A percentile compares a stretch with the other conserved stretches of the same genome.
Evolutionary conservation across 768 basidiomycete species (phyloP).

Genomic region (Paxillus involutus): DNA sequence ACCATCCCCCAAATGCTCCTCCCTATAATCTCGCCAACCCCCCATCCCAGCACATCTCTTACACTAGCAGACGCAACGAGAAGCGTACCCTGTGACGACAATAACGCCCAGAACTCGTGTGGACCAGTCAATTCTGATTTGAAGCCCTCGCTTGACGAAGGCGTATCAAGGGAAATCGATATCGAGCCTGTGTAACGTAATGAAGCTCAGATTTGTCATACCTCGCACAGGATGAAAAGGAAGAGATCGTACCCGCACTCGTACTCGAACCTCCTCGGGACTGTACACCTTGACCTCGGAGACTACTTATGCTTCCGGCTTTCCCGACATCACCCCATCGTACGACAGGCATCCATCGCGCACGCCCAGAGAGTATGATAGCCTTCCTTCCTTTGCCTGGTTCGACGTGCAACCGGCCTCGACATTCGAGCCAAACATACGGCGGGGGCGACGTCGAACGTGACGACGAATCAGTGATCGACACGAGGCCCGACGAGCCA

Average conservation of each 20-base stretch:
- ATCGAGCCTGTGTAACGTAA: conserved; percentile 6
- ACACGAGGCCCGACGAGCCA: neutral
- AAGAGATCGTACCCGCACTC: conserved; percentile 22
- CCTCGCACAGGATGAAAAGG: neutral
- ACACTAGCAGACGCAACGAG: conserved; percentile 51
- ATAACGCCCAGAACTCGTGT: conserved; percentile 55
- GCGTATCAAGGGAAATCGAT: neutral
- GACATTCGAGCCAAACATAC: conserved; percentile 89
- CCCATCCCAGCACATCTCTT: conserved; percentile 67
- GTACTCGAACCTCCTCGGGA: neutral
- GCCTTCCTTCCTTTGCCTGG: conserved; percentile 94
- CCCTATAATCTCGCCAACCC: conserved; percentile 52
- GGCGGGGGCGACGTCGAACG: conserved; percentile 20
- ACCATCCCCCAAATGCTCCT: conserved; percentile 41
- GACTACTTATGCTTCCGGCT: conserved; percentile 39
- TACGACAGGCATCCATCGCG: conserved; percentile 62
- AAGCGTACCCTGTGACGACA: conserved; percentile 44
- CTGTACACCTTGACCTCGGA: neutral
- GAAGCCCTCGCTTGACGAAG: neutral
- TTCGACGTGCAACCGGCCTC: conserved; percentile 88
- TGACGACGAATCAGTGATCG: neutral
- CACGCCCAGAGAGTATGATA: conserved; percentile 85
- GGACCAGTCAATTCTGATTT: conserved; percentile 4
- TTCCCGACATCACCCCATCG: conserved; percentile 57
- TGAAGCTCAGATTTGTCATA: neutral